A percentile compares a stretch with the other conserved stretches of the same genome.
phyloP scores from a whole-genome alignment of 805 yeast genomes.

The Candida golubevii region DNA sequence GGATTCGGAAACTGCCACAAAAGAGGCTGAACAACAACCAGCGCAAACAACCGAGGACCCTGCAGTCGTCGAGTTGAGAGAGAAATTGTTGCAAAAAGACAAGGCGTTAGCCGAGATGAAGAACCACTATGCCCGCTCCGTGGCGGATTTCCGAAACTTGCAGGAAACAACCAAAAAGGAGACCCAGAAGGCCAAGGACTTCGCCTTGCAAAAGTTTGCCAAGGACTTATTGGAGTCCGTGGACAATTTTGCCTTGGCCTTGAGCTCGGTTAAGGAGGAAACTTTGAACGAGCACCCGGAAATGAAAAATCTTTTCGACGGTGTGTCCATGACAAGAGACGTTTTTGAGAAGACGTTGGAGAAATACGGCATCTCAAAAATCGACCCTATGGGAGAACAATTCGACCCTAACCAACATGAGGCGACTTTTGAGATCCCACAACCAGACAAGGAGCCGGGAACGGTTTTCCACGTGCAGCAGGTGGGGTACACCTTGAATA shows the following conservation, averaged over 20 bases:
- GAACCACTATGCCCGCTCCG: slow-evolving; percentile 74
- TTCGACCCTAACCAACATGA: slow-evolving; percentile 92
- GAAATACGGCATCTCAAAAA: slow-evolving; percentile 74
- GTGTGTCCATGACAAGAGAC: slow-evolving; percentile 85
- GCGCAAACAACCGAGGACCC: slow-evolving; percentile 18
- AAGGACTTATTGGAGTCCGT: slow-evolving; percentile 84
- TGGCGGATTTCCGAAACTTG: slow-evolving; percentile 89
- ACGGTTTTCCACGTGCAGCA: slow-evolving; percentile 92
- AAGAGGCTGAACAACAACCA: neutral
- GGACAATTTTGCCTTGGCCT: slow-evolving; percentile 86
- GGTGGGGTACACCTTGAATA: slow-evolving; percentile 79
- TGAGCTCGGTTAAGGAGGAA: slow-evolving; percentile 64
- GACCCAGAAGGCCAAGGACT: slow-evolving; percentile 80
- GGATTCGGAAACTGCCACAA: neutral
- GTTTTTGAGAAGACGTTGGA: slow-evolving; percentile 79
- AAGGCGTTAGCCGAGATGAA: slow-evolving; percentile 77
- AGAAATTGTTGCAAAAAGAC: slow-evolving; percentile 55
- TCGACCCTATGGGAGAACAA: slow-evolving; percentile 77
- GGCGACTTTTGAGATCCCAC: slow-evolving; percentile 85
- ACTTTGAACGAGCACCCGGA: slow-evolving; percentile 40
- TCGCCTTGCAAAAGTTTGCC: slow-evolving; percentile 88
- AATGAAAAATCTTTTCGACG: slow-evolving; percentile 73
- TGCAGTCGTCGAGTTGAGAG: slow-evolving; percentile 39
- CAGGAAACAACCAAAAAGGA: slow-evolving; percentile 89
- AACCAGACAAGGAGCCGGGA: slow-evolving; percentile 86